These are phyloP conservation scores for Porphyrellus sp. DNA, from an alignment of 1,284 basidiomycete species.

Conservation along the genomic window DNA sequence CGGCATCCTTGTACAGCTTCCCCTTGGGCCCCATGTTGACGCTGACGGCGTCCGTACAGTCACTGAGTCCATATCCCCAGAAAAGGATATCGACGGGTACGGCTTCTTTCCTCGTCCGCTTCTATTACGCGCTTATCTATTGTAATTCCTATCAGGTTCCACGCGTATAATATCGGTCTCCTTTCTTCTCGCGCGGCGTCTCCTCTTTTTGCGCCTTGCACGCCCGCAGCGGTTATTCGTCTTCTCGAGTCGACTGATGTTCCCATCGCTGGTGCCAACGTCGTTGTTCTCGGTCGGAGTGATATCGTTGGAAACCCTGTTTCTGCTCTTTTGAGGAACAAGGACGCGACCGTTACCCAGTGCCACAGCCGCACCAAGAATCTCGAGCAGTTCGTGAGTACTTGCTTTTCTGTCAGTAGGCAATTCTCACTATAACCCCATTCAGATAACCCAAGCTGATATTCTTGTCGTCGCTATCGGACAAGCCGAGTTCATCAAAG, in stretches of 20 bases:
- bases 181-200: conserved; percentile 88
- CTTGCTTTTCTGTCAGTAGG: conserved; percentile 7
- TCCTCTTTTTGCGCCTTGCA: conserved; percentile 94
- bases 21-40: conserved; percentile 83
- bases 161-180: conserved; percentile 98
- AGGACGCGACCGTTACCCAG: conserved; percentile 96
- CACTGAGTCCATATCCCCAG: conserved; percentile 90
- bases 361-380: conserved; percentile 91
- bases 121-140: conserved; percentile 10
- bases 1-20: conserved; percentile 97
- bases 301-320: conserved; percentile 99
- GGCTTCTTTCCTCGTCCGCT: conserved; percentile 25
- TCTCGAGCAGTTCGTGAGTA: conserved; percentile 70
- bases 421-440: conserved; percentile 5
- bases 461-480: conserved; percentile 95
- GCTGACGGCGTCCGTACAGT: conserved; percentile 86
- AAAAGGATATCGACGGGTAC: conserved; percentile 97
- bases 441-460: conserved; percentile 80
- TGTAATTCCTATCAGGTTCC: conserved; percentile 71
- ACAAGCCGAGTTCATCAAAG: conserved; percentile 86
- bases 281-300: conserved; percentile 93
- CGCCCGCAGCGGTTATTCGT: conserved; percentile 89
- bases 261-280: conserved; percentile 71
- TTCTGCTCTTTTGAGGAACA: conserved; percentile 83
- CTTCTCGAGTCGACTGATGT: conserved; percentile 86